Evolutionary conservation across 768 basidiomycete genomes (phyloP).

Genomic region (Gyrodon lividus): DNA sequence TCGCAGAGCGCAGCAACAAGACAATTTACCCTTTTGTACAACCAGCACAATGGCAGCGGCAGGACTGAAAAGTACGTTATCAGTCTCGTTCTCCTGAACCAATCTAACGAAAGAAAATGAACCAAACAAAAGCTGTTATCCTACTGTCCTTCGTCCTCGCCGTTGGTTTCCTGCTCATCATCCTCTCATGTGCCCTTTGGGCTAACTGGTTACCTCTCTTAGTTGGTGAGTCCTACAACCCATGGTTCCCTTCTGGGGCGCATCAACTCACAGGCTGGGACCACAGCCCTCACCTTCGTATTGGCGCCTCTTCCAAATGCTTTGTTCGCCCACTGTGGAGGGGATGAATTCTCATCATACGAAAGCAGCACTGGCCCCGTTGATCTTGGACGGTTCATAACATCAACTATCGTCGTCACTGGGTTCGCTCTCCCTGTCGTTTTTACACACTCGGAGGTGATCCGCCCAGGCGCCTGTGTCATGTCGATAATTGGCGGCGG

Average conservation of each 20-base stretch:
- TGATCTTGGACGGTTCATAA: slow-evolving; percentile 94
- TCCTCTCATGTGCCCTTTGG: slow-evolving; percentile 95
- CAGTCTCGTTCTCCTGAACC: background rate
- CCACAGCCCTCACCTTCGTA: slow-evolving; percentile 86
- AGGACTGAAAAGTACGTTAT: slow-evolving; percentile 62
- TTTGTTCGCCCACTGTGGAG: slow-evolving; percentile 87
- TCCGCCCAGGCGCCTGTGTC: slow-evolving; percentile 76
- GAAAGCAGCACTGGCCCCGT: slow-evolving; percentile 69
- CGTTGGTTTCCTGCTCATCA: slow-evolving; percentile 95
- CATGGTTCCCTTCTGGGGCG: background rate
- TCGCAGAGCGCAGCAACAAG: slow-evolving; percentile 4
- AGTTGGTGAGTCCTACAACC: slow-evolving; percentile 67
- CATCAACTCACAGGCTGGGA: background rate
- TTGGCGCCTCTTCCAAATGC: slow-evolving; percentile 96
- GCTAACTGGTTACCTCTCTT: slow-evolving; percentile 95
- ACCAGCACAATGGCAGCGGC: slow-evolving; percentile 53
- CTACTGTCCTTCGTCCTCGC: slow-evolving; percentile 96
- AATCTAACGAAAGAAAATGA: background rate
- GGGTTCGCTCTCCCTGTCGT: slow-evolving; percentile 93
- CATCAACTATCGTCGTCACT: slow-evolving; percentile 84
- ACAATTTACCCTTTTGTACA: background rate
- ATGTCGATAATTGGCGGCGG: slow-evolving; percentile 97
- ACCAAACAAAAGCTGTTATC: slow-evolving; percentile 71
- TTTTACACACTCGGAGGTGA: slow-evolving; percentile 88
- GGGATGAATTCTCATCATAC: slow-evolving; percentile 82